Conservation (phyloP, 257 asterid genomes). For the Cordia subcordata region DNA sequence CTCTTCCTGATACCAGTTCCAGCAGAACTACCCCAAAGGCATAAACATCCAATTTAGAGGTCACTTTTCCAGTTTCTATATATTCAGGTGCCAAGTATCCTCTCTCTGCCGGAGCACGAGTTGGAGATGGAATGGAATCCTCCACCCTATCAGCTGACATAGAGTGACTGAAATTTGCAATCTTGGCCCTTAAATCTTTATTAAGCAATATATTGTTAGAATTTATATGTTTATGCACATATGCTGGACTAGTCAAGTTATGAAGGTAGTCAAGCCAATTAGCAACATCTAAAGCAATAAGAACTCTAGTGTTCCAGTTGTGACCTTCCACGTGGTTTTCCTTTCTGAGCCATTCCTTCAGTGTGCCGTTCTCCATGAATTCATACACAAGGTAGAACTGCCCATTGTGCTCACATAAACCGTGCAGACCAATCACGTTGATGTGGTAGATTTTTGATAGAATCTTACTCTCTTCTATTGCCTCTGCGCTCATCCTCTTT, state of each 20-base stretch:
- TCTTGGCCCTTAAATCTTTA: conserved; percentile 54
- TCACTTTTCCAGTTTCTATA: conserved; percentile 26
- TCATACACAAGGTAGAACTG: conserved; percentile 53
- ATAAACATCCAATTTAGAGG: conserved; percentile 53
- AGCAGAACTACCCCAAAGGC: conserved; percentile 60
- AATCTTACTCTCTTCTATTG: conserved; percentile 44
- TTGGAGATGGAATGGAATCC: conserved; percentile 19
- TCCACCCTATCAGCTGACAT: conserved; percentile 22
- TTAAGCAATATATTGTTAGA: conserved; percentile 46
- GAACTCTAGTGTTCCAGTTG: conserved; percentile 52
- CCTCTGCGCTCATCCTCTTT: conserved; percentile 34
- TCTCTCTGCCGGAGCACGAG: conserved; percentile 27
- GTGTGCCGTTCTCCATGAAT: conserved; percentile 59
- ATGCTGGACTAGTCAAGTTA: conserved; percentile 56
- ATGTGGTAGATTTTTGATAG: conserved; percentile 54
- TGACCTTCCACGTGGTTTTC: conserved; percentile 20
- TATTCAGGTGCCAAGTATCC: conserved; percentile 70
- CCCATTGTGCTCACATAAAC: conserved; percentile 40
- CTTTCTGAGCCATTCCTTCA: conserved; percentile 45
- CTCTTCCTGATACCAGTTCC: conserved; percentile 61
- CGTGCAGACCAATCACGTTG: conserved; percentile 56
- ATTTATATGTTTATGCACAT: conserved; percentile 57
- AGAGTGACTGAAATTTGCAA: conserved; percentile 49
- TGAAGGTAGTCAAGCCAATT: conserved; percentile 68
- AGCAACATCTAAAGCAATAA: conserved; percentile 64